Conservation (phyloP, 2,329 filamentous ascomycete genomes). For the Truncatella angustata region DNA sequence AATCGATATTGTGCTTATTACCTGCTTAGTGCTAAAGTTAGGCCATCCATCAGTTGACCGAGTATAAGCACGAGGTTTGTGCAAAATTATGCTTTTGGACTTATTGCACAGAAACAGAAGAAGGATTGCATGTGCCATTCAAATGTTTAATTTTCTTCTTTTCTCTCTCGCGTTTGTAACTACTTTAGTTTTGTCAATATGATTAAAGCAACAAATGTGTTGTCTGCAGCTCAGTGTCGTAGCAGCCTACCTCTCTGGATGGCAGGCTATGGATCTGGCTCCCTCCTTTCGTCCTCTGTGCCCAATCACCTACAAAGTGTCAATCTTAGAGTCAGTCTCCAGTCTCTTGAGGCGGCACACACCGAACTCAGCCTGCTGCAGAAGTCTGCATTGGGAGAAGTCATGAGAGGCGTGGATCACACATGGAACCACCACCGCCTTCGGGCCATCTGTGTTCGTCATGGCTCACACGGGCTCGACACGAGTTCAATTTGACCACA, state of each 20-base stretch:
- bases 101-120: no score
- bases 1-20: no score
- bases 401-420: slow-evolving; percentile 5
- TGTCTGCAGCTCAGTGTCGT: not conserved
- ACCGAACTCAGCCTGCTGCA: slow-evolving; percentile 9
- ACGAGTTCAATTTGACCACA: no score
- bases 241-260: not conserved
- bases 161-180: no score
- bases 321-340: not conserved
- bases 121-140: no score
- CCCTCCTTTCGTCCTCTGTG: not conserved
- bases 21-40: no score
- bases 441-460: not conserved
- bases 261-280: slow-evolving; percentile 3
- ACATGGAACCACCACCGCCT: not conserved
- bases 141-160: no score
- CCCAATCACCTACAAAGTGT: not conserved
- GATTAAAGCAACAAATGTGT: no score
- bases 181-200: no score
- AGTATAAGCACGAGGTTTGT: no score
- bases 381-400: slow-evolving; percentile 6
- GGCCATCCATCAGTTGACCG: no score
- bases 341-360: not conserved
- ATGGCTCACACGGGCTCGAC: not conserved
- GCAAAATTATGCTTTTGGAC: no score